A percentile compares a stretch with the other conserved stretches of the same genome.
Evolutionary conservation across 2,329 filamentous ascomycete genomes (phyloP).

Genomic region (Ophiostoma sp.): DNA sequence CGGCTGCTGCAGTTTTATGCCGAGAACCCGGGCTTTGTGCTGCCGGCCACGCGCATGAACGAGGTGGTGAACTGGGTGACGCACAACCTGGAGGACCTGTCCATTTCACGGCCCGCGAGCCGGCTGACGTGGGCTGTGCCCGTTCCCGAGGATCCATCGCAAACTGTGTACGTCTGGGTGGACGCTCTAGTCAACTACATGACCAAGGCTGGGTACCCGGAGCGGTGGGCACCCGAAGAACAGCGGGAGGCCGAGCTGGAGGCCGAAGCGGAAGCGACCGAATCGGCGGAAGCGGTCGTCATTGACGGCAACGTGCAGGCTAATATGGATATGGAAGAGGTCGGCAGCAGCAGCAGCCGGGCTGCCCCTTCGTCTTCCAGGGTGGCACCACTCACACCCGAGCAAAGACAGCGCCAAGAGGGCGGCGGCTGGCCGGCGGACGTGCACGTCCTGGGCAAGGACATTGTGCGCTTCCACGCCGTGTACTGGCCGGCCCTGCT

Average conservation of each 20-base stretch:
- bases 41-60: slow-evolving; percentile 70
- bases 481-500: slow-evolving; percentile 98
- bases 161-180: slow-evolving; percentile 98
- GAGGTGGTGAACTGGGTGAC: slow-evolving; percentile 76
- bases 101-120: slow-evolving; percentile 73
- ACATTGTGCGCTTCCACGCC: slow-evolving; percentile 94
- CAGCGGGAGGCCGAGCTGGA: slow-evolving; percentile 7
- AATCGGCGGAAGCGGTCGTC: not conserved
- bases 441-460: slow-evolving; percentile 91
- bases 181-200: slow-evolving; percentile 95
- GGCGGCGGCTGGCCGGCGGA: slow-evolving; percentile 82
- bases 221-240: slow-evolving; percentile 56
- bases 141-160: slow-evolving; percentile 78
- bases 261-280: slow-evolving; percentile 13
- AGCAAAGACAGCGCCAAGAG: slow-evolving; percentile 39
- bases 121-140: slow-evolving; percentile 84
- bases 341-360: not conserved
- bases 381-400: slow-evolving; percentile 37
- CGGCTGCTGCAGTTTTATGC: slow-evolving; percentile 76
- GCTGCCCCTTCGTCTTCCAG: not conserved
- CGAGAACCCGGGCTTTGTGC: slow-evolving; percentile 74
- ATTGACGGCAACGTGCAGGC: slow-evolving; percentile 21
- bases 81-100: slow-evolving; percentile 79
- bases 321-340: not conserved
- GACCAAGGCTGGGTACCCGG: slow-evolving; percentile 81